phyloP scores from a whole-genome alignment of 2,329 filamentous ascomycete genomes.

The Leptographium lundbergii region DNA sequence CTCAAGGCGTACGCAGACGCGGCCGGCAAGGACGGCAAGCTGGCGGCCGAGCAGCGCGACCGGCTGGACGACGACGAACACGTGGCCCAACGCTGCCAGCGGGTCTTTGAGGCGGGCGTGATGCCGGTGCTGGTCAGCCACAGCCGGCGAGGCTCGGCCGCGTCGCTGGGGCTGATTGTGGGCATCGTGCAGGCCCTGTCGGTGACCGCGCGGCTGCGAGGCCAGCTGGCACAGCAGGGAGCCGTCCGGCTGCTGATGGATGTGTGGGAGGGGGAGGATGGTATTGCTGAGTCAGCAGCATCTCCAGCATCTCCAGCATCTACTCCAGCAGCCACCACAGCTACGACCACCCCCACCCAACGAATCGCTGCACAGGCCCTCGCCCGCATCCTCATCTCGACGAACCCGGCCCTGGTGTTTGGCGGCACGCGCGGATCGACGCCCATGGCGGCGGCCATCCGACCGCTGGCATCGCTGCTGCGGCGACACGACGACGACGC shows the following conservation, averaged over 20 bases:
- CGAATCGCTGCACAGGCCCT: constrained; percentile 66
- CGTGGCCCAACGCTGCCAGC: constrained; percentile 62
- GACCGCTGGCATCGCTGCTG: constrained; percentile 67
- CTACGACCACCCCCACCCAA: constrained; percentile 19
- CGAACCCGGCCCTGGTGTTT: constrained; percentile 76
- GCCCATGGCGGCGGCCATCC: constrained; percentile 66
- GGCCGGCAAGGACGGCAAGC: constrained; percentile 57
- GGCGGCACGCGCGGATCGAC: constrained; percentile 55
- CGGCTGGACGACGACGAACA: constrained; percentile 64
- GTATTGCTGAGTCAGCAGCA: constrained; percentile 25
- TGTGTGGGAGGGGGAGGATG: constrained; percentile 35
- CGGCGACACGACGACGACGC: constrained; percentile 37
- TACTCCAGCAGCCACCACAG: no score
- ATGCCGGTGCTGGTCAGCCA: constrained; percentile 67
- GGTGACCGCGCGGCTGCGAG: constrained; percentile 59
- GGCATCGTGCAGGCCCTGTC: constrained; percentile 69
- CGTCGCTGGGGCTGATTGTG: constrained; percentile 59
- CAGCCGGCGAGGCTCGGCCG: constrained; percentile 57
- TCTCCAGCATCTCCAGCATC: background rate
- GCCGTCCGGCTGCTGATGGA: constrained; percentile 73
- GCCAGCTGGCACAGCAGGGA: constrained; percentile 83
- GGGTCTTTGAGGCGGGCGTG: constrained; percentile 65
- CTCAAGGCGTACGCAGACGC: constrained; percentile 91
- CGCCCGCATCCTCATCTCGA: constrained; percentile 75
- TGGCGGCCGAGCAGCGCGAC: constrained; percentile 34